Percentiles rank a stretch among this genome's conserved stretches.
Conservation (phyloP, 768 basidiomycete genomes). For the Cystofilobasidium ferigula region DNA sequence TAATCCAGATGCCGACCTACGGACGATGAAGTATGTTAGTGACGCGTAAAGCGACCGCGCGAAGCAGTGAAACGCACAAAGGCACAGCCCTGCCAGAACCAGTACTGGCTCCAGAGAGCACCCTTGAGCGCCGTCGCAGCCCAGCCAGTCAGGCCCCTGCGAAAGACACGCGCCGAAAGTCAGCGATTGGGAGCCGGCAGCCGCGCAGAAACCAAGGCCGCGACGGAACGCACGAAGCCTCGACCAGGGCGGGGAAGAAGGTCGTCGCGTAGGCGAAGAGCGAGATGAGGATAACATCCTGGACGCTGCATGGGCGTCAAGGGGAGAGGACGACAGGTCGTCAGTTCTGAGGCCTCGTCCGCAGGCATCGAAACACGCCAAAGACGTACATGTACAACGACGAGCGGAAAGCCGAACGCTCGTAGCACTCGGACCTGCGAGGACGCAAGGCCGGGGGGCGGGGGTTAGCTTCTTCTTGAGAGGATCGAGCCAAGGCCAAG, state of each 20-base stretch:
- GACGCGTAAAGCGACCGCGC: conserved; percentile 44
- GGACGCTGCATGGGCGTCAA: conserved; percentile 28
- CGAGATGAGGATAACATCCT: not conserved
- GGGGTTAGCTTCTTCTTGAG: not conserved
- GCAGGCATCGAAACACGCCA: conserved; percentile 46
- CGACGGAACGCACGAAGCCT: conserved; percentile 32
- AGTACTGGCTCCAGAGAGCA: conserved; percentile 59
- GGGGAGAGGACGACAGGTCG: conserved; percentile 40
- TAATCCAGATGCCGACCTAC: conserved; percentile 53
- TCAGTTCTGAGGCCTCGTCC: not conserved
- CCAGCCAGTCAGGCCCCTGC: conserved; percentile 42
- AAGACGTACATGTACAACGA: conserved; percentile 55
- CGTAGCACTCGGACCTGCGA: conserved; percentile 62
- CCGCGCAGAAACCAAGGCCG: not conserved
- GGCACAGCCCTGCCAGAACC: conserved; percentile 1
- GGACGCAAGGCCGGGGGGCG: not conserved
- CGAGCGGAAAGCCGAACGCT: conserved; percentile 74
- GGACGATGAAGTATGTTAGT: conserved; percentile 39
- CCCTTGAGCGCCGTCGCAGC: conserved; percentile 47
- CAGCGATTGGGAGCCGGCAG: not conserved
- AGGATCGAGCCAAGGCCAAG: not conserved
- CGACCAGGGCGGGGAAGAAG: conserved; percentile 51
- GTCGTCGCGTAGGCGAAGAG: conserved; percentile 51
- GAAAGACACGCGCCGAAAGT: too few relatives aligned
- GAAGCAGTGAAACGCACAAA: not conserved